Evolutionary conservation across 768 basidiomycete species (phyloP).

Genomic region (Cyclocybe aegerita): DNA sequence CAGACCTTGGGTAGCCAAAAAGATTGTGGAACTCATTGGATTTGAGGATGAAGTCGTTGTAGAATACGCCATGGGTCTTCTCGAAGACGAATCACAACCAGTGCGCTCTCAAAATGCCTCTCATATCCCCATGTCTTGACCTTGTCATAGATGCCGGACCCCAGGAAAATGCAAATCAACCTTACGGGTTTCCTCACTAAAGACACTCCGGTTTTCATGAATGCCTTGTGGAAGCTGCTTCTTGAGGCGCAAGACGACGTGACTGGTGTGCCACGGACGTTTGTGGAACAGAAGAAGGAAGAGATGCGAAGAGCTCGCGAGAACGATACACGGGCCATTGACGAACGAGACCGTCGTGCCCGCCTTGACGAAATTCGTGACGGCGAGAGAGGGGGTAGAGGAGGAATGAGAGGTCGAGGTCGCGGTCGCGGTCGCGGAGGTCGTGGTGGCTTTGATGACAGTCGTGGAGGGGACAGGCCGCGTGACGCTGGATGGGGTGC

Average conservation of each 20-base stretch:
- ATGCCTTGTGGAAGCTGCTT: slow-evolving; percentile 85
- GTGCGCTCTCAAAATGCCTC: slow-evolving; percentile 43
- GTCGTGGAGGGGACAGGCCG: slow-evolving; percentile 35
- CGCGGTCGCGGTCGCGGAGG: slow-evolving; percentile 49
- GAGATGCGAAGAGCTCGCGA: slow-evolving; percentile 77
- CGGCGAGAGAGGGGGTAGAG: slow-evolving; percentile 50
- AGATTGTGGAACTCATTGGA: slow-evolving; percentile 85
- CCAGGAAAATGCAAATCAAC: slow-evolving; percentile 94
- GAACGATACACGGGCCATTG: slow-evolving; percentile 61
- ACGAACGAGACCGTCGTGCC: slow-evolving; percentile 68
- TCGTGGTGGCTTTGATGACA: slow-evolving; percentile 45
- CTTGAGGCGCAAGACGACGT: slow-evolving; percentile 89
- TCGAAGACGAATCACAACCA: slow-evolving; percentile 85
- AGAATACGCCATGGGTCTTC: slow-evolving; percentile 92
- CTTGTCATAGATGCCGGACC: slow-evolving; percentile 72
- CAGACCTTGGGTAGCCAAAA: slow-evolving; percentile 93
- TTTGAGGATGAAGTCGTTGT: slow-evolving; percentile 97
- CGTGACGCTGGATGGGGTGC: slow-evolving; percentile 71
- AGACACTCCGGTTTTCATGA: slow-evolving; percentile 86
- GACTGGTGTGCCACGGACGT: slow-evolving; percentile 86
- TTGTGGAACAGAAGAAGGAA: slow-evolving; percentile 90
- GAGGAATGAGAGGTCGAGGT: slow-evolving; percentile 57
- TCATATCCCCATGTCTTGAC: neutral
- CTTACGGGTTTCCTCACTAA: slow-evolving; percentile 90
- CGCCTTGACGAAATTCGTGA: slow-evolving; percentile 71